A percentile compares a stretch with the other conserved stretches of the same genome.
Conservation (phyloP, 257 asterid species). For the Voacanga thouarsii region DNA sequence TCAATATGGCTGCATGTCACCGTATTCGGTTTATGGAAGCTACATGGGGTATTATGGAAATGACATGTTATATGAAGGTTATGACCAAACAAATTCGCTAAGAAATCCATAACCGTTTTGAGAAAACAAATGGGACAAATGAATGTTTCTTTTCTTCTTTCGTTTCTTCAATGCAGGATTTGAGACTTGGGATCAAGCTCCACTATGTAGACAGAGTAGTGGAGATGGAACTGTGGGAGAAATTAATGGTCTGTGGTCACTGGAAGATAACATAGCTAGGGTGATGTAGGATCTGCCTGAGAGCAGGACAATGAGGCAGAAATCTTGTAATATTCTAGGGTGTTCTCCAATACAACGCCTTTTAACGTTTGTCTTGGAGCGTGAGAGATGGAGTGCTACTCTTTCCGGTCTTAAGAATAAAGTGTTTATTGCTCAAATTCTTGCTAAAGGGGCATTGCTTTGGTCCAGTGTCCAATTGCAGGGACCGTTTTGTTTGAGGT, state of each 20-base stretch:
- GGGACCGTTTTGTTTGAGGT: not conserved
- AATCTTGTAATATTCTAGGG: slow-evolving; percentile 6
- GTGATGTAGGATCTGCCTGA: slow-evolving; percentile 10
- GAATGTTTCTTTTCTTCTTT: not conserved
- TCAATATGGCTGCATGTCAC: slow-evolving; percentile 29
- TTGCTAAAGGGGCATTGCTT: slow-evolving; percentile 5
- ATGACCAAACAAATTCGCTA: slow-evolving; percentile 19
- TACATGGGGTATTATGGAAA: slow-evolving; percentile 27
- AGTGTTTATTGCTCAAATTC: not conserved
- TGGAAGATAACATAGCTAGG: slow-evolving; percentile 12
- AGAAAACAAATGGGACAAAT: slow-evolving; percentile 7
- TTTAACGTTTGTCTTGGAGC: slow-evolving; percentile 32
- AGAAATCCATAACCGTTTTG: slow-evolving; percentile 26
- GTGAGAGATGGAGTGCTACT: not conserved
- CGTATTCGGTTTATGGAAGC: slow-evolving; percentile 35
- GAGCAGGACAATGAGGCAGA: not conserved
- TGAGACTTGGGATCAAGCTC: slow-evolving; percentile 3
- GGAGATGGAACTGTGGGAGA: slow-evolving; percentile 1
- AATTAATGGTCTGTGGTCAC: not conserved
- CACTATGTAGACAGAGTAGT: slow-evolving; percentile 11
- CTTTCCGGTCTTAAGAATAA: not conserved
- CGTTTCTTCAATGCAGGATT: slow-evolving; percentile 8
- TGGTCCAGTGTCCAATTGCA: not conserved
- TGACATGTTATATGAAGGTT: slow-evolving; percentile 30
- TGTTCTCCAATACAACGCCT: slow-evolving; percentile 28